Percentiles rank a stretch among this genome's conserved stretches.
Conservation (phyloP, 2,329 filamentous ascomycete genomes). For the Scytalidium lignicola region DNA sequence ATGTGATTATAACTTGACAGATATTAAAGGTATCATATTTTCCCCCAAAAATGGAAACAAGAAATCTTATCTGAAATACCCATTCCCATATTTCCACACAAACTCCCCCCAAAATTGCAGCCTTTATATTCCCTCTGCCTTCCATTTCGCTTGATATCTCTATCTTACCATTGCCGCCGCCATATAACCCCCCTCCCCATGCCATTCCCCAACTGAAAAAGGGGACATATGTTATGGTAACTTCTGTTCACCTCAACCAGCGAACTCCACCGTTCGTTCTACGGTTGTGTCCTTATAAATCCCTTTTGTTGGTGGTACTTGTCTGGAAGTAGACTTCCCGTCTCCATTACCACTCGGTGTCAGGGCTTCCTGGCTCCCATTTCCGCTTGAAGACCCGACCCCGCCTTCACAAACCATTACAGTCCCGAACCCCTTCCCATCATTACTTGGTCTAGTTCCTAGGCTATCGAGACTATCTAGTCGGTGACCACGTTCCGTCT, state of each 20-base stretch:
- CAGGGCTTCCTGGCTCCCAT: constrained; percentile 1
- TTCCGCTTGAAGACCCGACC: background rate
- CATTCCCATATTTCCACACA: too few relatives aligned
- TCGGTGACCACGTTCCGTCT: background rate
- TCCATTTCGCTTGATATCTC: too few relatives aligned
- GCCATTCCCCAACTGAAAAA: too few relatives aligned
- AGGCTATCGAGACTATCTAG: constrained; percentile 3
- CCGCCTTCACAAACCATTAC: background rate
- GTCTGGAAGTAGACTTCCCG: background rate
- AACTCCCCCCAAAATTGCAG: too few relatives aligned
- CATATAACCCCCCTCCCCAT: too few relatives aligned
- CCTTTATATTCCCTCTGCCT: too few relatives aligned
- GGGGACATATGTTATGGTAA: too few relatives aligned
- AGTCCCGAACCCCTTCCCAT: background rate
- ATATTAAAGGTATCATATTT: too few relatives aligned
- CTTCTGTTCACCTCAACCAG: background rate
- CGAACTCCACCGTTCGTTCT: background rate
- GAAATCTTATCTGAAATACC: too few relatives aligned
- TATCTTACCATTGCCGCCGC: too few relatives aligned
- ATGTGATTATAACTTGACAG: too few relatives aligned
- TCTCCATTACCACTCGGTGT: background rate
- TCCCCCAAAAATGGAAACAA: too few relatives aligned
- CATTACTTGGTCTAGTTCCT: background rate
- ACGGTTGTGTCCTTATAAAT: constrained; percentile 3
- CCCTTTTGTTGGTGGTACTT: background rate